A percentile compares a stretch with the other conserved stretches of the same genome.
These are phyloP conservation scores for Xylaria digitata DNA, from an alignment of 2,329 filamentous ascomycete species.

Conservation along the genomic window DNA sequence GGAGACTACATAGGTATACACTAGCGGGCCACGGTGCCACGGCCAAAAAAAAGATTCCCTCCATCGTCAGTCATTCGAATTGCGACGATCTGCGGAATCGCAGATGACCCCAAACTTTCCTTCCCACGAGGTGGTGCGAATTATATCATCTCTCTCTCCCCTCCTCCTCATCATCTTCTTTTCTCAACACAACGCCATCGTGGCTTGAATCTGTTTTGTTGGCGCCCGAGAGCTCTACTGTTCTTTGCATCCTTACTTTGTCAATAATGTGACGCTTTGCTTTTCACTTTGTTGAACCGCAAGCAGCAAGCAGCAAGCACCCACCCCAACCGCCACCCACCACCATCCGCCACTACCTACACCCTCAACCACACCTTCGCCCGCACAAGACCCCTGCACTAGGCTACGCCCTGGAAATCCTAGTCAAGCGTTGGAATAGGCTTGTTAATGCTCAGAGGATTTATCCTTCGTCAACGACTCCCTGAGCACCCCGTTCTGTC, in stretches of 20 bases:
- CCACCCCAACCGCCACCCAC: conserved; percentile 16
- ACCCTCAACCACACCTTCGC: conserved; percentile 4
- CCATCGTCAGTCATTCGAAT: conserved; percentile 22
- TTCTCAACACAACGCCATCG: conserved; percentile 14
- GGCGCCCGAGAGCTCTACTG: conserved; percentile 9
- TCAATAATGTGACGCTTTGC: conserved; percentile 46
- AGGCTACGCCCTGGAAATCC: not conserved
- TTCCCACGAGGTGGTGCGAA: conserved; percentile 14
- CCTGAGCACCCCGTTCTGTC: conserved; percentile 3
- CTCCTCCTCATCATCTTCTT: not conserved
- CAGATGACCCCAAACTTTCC: conserved; percentile 29
- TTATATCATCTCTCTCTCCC: conserved; percentile 5
- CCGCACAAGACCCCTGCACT: conserved; percentile 12
- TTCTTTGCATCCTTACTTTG: conserved; percentile 16
- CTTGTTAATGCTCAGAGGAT: not conserved
- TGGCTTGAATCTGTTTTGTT: conserved; percentile 7
- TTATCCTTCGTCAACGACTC: not conserved
- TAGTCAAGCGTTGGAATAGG: not conserved
- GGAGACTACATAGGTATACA: not conserved
- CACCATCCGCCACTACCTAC: conserved; percentile 3
- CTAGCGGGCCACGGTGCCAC: conserved; percentile 19
- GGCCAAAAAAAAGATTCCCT: conserved; percentile 31
- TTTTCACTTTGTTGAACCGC: conserved; percentile 26
- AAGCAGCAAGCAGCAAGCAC: conserved; percentile 27
- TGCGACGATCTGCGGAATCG: conserved; percentile 37